These are phyloP conservation scores for Pseudotsuga menziesii DNA, from an alignment of 75 land plant genomes.

Conservation along the genomic window DNA sequence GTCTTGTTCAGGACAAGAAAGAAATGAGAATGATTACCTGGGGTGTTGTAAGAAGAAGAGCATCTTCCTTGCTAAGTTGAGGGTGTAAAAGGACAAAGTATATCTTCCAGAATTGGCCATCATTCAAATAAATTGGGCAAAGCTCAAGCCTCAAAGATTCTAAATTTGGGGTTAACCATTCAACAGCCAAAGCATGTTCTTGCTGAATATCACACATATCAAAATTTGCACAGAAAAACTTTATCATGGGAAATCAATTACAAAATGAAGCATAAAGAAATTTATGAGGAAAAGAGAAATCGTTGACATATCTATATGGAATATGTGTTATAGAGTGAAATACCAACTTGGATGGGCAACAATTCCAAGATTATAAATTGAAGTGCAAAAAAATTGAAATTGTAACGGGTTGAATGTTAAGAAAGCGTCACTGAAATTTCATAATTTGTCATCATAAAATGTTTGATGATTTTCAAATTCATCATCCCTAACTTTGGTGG, in stretches of 20 bases:
- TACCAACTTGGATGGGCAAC: no score
- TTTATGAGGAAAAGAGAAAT: not conserved
- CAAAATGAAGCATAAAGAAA: not conserved
- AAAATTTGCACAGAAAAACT: conserved; percentile 53
- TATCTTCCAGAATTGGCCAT: conserved; percentile 90
- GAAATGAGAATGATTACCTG: conserved; percentile 38
- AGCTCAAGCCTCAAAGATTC: conserved; percentile 84
- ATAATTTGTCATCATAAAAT: no score
- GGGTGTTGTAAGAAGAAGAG: conserved; percentile 73
- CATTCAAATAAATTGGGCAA: conserved; percentile 84
- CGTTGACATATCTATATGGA: not conserved
- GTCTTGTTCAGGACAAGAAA: conserved; percentile 5
- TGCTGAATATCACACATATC: conserved; percentile 71
- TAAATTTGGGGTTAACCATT: conserved; percentile 59
- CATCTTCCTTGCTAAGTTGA: conserved; percentile 74
- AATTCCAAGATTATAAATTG: no score
- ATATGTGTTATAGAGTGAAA: no score
- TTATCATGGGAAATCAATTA: conserved; percentile 7
- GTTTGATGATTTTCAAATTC: no score
- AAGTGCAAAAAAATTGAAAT: no score
- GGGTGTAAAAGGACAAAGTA: conserved; percentile 93
- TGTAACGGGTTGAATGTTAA: no score
- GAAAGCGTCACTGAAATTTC: no score
- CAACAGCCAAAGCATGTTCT: conserved; percentile 78
- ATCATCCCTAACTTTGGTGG: no score